Evolutionary conservation across 1,284 basidiomycete species (phyloP).

Genomic region (Coniophora puteana): DNA sequence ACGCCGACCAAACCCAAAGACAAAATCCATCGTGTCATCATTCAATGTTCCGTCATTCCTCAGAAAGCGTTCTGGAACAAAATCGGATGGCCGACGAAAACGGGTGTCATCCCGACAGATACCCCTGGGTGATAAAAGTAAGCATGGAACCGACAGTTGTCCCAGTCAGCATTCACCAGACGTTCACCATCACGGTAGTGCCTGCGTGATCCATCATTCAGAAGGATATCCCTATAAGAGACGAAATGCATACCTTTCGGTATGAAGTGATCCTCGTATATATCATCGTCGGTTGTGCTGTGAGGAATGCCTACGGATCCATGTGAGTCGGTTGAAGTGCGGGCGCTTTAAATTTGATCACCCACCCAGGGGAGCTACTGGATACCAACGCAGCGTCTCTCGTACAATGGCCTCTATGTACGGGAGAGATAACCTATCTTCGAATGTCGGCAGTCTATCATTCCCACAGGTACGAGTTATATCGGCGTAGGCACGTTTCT

Average conservation of each 20-base stretch:
- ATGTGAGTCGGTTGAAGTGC: conserved; percentile 1
- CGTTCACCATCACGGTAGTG: conserved; percentile 25
- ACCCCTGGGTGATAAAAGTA: too few relatives aligned
- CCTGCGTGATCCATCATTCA: conserved; percentile 19
- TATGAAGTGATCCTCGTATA: background rate
- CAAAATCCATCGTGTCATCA: background rate
- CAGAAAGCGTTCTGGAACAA: background rate
- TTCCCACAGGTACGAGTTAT: conserved; percentile 25
- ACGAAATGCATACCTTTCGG: background rate
- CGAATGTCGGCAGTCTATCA: conserved; percentile 24
- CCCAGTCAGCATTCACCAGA: conserved; percentile 19
- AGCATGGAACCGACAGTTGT: background rate
- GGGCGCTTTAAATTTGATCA: background rate
- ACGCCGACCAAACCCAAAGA: background rate
- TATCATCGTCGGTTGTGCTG: background rate
- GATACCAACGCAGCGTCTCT: conserved; percentile 28
- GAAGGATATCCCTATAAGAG: background rate
- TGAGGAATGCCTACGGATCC: background rate
- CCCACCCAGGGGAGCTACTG: conserved; percentile 11
- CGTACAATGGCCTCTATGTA: conserved; percentile 28
- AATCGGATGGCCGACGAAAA: too few relatives aligned
- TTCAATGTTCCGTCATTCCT: background rate
- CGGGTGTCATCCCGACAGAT: too few relatives aligned
- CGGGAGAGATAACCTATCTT: conserved; percentile 23
- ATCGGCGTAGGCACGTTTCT: conserved; percentile 23